Percentiles rank a stretch among this genome's conserved stretches.
Evolutionary conservation across 2,329 filamentous ascomycete genomes (phyloP).

Genomic region (Trichoderma asperellum): DNA sequence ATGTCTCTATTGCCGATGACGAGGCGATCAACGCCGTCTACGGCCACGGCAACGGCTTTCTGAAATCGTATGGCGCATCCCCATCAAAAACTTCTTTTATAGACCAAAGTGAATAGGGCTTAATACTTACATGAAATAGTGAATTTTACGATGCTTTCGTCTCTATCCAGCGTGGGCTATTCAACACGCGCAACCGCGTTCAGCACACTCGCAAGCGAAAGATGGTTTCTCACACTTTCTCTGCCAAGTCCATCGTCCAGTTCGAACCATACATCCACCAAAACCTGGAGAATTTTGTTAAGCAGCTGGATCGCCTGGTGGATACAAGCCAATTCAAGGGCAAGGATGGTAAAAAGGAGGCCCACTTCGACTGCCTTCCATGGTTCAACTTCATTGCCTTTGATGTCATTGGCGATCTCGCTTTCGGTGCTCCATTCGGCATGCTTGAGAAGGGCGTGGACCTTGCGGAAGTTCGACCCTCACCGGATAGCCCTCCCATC

Average conservation of each 20-base stretch:
- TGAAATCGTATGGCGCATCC: conserved; percentile 62
- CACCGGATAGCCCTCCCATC: conserved; percentile 62
- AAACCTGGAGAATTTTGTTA: conserved; percentile 75
- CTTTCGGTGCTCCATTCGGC: conserved; percentile 56
- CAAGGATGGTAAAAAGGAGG: conserved; percentile 63
- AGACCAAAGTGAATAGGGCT: background rate
- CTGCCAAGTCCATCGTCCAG: conserved; percentile 75
- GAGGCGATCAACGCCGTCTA: conserved; percentile 78
- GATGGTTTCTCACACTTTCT: conserved; percentile 85
- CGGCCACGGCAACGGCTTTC: conserved; percentile 75
- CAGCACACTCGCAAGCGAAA: conserved; percentile 91
- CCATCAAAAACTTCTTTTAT: background rate
- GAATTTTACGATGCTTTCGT: conserved; percentile 93
- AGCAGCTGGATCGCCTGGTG: conserved; percentile 70
- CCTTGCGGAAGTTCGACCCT: conserved; percentile 71
- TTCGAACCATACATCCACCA: conserved; percentile 88
- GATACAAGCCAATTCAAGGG: conserved; percentile 49
- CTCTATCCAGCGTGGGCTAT: conserved; percentile 80
- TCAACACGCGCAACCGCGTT: conserved; percentile 81
- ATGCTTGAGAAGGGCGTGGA: conserved; percentile 81
- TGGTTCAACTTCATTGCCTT: conserved; percentile 69
- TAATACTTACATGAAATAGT: conserved; percentile 45
- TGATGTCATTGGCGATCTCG: conserved; percentile 54
- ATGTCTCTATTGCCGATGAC: conserved; percentile 80
- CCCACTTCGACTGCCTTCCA: conserved; percentile 71